Evolutionary conservation across 768 basidiomycete genomes (phyloP).

Genomic region (Leccinum longicurvipes): DNA sequence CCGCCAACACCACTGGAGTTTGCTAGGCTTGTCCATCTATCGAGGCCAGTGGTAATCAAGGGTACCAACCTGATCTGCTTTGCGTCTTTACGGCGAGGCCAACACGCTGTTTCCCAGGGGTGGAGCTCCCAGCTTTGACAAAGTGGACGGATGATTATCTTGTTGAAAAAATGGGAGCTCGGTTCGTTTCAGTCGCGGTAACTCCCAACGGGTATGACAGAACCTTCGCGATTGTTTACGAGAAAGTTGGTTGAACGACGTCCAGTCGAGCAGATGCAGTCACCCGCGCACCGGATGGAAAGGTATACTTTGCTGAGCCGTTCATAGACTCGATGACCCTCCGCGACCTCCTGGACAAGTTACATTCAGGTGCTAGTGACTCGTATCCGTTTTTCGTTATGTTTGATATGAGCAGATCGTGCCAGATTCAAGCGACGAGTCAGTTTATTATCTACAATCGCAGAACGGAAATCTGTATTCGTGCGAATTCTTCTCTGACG

Average conservation of each 20-base stretch:
- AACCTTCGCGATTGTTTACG: not conserved
- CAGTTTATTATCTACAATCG: conserved; percentile 77
- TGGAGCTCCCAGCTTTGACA: conserved; percentile 42
- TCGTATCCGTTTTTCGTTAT: not conserved
- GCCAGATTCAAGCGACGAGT: conserved; percentile 10
- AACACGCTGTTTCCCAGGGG: conserved; percentile 35
- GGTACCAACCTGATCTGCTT: conserved; percentile 37
- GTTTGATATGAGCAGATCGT: not conserved
- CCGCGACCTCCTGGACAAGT: conserved; percentile 43
- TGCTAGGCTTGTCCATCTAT: conserved; percentile 59
- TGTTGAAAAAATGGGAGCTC: conserved; percentile 47
- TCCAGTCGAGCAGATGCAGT: conserved; percentile 76
- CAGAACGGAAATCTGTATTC: conserved; percentile 89
- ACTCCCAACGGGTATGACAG: conserved; percentile 76
- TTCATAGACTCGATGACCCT: conserved; percentile 66
- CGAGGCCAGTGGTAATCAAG: conserved; percentile 72
- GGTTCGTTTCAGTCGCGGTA: conserved; percentile 65
- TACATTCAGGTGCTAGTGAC: conserved; percentile 39
- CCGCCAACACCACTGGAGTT: conserved; percentile 72
- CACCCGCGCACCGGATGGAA: conserved; percentile 47
- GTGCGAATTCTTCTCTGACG: conserved; percentile 36
- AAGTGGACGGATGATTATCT: conserved; percentile 72
- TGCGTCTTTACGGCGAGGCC: not conserved
- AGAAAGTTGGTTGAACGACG: conserved; percentile 13
- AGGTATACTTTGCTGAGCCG: conserved; percentile 75